Conservation (phyloP, 2,329 filamentous ascomycete species). For the Xylaria sp. region DNA sequence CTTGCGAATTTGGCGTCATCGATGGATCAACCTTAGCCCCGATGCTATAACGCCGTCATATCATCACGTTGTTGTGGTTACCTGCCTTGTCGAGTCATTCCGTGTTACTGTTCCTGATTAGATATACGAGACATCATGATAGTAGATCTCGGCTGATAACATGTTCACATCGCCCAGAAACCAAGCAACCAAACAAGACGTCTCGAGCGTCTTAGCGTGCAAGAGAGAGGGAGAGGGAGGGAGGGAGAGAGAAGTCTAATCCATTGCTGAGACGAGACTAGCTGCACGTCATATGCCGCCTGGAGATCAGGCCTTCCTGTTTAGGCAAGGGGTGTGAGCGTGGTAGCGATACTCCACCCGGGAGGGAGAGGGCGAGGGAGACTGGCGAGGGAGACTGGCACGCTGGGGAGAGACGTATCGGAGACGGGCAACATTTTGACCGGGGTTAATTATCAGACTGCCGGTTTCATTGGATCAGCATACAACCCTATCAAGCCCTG, state of each 20-base stretch:
- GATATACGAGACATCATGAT: slow-evolving; percentile 27
- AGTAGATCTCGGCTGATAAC: slow-evolving; percentile 30
- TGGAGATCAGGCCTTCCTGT: slow-evolving; percentile 33
- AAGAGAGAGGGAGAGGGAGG: slow-evolving; percentile 25
- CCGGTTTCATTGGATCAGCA: slow-evolving; percentile 18
- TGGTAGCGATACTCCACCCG: not conserved
- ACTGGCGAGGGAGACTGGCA: not conserved
- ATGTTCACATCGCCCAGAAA: slow-evolving; percentile 12
- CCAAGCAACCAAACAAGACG: slow-evolving; percentile 16
- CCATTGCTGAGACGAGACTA: slow-evolving; percentile 21
- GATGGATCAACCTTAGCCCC: slow-evolving; percentile 22
- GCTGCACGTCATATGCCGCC: slow-evolving; percentile 37
- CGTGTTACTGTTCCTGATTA: slow-evolving; percentile 32
- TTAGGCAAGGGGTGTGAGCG: slow-evolving; percentile 20
- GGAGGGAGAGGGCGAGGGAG: too few species aligned
- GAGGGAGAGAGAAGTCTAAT: slow-evolving; percentile 32
- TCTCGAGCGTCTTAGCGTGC: slow-evolving; percentile 12
- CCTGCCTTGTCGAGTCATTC: slow-evolving; percentile 31
- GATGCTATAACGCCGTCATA: slow-evolving; percentile 27
- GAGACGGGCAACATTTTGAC: slow-evolving; percentile 6
- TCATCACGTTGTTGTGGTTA: slow-evolving; percentile 26
- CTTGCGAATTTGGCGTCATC: slow-evolving; percentile 28
- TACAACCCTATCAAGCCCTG: slow-evolving; percentile 24
- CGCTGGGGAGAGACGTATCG: slow-evolving; percentile 17
- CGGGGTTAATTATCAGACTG: slow-evolving; percentile 14